Evolutionary conservation across 306 rosid species (phyloP), one percentile per base, ranked within the genome.

Genomic region (Cicer chorassanicum): DNA sequence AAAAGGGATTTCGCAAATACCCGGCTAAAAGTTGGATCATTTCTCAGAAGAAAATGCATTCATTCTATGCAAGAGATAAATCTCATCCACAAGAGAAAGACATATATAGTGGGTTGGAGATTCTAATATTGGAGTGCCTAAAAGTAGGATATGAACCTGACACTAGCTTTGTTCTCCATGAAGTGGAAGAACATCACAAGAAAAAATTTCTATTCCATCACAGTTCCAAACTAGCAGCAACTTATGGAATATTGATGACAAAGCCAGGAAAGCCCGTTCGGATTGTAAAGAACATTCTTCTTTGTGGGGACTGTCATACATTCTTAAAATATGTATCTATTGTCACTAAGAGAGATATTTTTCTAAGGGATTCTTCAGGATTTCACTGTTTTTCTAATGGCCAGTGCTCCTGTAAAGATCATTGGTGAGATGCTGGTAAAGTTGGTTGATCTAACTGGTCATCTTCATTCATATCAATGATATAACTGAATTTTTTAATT

Each of bases 301-400:
- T 93, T 9, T 93, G 98, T 71, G 98, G 96, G 16, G 97, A 93
- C 81, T 91, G 98, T 72, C 97, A 93, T 82, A 12, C 82, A 21
- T 93, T 93, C 79, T 74, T 93, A 54, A 91, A 93, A 80, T 84
- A 79, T 86, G 87, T 82, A 73, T 88, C 98, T n/a, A 21, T 81
- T 57, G 84, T 93, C 65, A 76, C 87, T 3, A 83, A 79, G 81
- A 91, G 92, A 79, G 86, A 86, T 19, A 87, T 91, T 61, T 53
- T 83, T 73, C 79, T 88, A 18, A 77, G 96, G 81, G 98, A 93
- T 80, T 80, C 92, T 76, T 88, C 97, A 0, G 97, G 97, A 41
- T 87, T 93, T 81, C 98, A 93, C 83, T 85, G 87, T 73, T 88
- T 93, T 85, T 80, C 84, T 38, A 63, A 83, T 73, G 98, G 98